Evolutionary conservation across 1,139 yeast species (phyloP).

Genomic region (Scheffersomyces parashehatae): DNA sequence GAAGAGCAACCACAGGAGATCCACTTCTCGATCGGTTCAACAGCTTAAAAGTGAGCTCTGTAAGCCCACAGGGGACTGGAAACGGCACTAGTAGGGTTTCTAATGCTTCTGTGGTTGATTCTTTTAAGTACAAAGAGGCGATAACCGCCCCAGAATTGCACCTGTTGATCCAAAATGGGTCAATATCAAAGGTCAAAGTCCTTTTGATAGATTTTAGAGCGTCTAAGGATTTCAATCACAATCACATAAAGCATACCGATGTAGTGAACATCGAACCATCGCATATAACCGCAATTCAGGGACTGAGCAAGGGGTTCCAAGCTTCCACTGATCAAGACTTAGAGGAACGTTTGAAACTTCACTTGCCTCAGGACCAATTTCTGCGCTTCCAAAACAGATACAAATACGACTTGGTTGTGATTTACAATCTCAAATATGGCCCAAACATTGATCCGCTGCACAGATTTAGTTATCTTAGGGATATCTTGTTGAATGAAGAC

Average conservation of each 20-base stretch:
- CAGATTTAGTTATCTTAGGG: slow-evolving; percentile 28
- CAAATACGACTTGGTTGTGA: slow-evolving; percentile 59
- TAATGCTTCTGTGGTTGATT: not conserved
- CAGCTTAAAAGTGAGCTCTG: slow-evolving; percentile 6
- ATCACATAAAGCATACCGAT: slow-evolving; percentile 58
- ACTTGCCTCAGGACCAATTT: slow-evolving; percentile 56
- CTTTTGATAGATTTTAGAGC: slow-evolving; percentile 69
- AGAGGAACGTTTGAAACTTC: slow-evolving; percentile 54
- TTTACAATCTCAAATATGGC: slow-evolving; percentile 53
- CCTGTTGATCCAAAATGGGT: slow-evolving; percentile 9
- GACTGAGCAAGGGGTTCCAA: slow-evolving; percentile 30
- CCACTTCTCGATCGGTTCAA: slow-evolving; percentile 16
- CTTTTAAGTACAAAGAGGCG: slow-evolving; percentile 22
- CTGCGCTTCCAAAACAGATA: slow-evolving; percentile 51
- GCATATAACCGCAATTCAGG: slow-evolving; percentile 26
- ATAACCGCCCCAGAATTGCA: slow-evolving; percentile 28
- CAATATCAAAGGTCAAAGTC: slow-evolving; percentile 17
- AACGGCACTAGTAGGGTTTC: not conserved
- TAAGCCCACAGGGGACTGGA: not conserved
- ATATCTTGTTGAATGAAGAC: slow-evolving; percentile 20
- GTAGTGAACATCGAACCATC: slow-evolving; percentile 75
- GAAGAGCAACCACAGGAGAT: slow-evolving; percentile 7
- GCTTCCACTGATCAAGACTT: slow-evolving; percentile 57
- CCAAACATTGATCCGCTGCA: slow-evolving; percentile 17
- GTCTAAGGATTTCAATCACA: slow-evolving; percentile 53